Conservation (phyloP, 2,329 filamentous ascomycete species). For the Plectosphaerella sp. region DNA sequence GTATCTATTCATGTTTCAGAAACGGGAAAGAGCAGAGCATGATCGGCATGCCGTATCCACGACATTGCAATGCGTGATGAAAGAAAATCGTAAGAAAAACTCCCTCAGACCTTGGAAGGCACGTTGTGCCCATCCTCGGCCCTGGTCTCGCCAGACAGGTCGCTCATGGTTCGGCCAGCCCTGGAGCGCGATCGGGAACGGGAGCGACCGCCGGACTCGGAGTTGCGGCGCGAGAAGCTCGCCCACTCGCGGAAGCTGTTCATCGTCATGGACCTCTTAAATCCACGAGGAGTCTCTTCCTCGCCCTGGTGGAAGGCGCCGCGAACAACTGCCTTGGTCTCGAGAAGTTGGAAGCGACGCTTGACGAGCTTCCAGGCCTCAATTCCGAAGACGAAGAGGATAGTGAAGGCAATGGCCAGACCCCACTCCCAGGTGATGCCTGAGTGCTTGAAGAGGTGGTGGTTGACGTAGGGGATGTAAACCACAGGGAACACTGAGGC, state of each 20-base stretch:
- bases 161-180: slow-evolving; percentile 7
- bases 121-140: neutral
- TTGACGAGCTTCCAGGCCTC: slow-evolving; percentile 71
- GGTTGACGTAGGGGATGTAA: slow-evolving; percentile 71
- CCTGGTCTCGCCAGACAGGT: slow-evolving; percentile 11
- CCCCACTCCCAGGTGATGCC: slow-evolving; percentile 74
- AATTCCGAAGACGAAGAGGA: slow-evolving; percentile 62
- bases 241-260: slow-evolving; percentile 46
- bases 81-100: no score
- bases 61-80: no score
- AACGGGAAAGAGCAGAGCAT: neutral
- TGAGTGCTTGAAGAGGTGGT: slow-evolving; percentile 66
- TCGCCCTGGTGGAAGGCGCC: slow-evolving; percentile 50
- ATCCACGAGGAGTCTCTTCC: slow-evolving; percentile 34
- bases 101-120: neutral
- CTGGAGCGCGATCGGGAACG: neutral
- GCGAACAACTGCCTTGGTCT: slow-evolving; percentile 44
- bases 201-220: neutral
- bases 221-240: slow-evolving; percentile 14
- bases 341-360: slow-evolving; percentile 47
- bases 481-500: slow-evolving; percentile 62
- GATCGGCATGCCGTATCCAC: no score
- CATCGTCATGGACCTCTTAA: slow-evolving; percentile 45
- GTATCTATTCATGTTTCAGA: neutral
- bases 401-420: slow-evolving; percentile 57